Conservation (phyloP, 352 stramenopile genomes). For the Globisporangium paddicum region DNA sequence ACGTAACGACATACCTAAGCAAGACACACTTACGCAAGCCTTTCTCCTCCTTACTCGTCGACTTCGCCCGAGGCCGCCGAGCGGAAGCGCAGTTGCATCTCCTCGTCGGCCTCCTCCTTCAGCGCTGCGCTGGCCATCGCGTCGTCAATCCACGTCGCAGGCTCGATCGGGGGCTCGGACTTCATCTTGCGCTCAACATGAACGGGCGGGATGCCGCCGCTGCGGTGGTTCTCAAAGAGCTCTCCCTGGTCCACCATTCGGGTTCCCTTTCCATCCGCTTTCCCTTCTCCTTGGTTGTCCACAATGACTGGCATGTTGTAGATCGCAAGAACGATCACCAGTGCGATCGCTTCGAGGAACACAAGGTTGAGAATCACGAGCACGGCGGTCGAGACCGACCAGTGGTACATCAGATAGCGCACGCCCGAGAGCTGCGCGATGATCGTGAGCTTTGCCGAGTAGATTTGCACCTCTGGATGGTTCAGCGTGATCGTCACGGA, state of each 20-base stretch:
- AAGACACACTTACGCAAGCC: background rate
- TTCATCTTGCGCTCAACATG: constrained; percentile 33
- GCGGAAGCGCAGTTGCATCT: constrained; percentile 21
- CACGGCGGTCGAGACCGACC: constrained; percentile 61
- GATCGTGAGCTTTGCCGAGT: constrained; percentile 68
- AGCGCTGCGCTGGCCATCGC: constrained; percentile 10
- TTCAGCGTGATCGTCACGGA: constrained; percentile 52
- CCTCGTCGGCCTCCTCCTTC: constrained; percentile 23
- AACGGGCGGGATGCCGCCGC: constrained; percentile 24
- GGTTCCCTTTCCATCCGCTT: background rate
- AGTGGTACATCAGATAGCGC: constrained; percentile 87
- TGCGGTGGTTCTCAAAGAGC: constrained; percentile 21
- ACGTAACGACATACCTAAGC: background rate
- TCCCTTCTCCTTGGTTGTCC: constrained; percentile 5
- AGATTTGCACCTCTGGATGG: constrained; percentile 66
- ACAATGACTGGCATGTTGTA: constrained; percentile 43
- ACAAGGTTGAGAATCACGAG: constrained; percentile 78
- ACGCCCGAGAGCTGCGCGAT: constrained; percentile 78
- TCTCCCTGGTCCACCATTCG: constrained; percentile 16
- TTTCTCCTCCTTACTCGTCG: background rate
- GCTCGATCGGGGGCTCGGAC: constrained; percentile 22
- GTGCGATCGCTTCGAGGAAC: constrained; percentile 56
- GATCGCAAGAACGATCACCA: constrained; percentile 64
- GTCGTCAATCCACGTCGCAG: constrained; percentile 20
- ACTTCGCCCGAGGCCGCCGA: background rate